Conservation (phyloP, 108 stramenopile species). For the Nitzschia inconspicua region DNA sequence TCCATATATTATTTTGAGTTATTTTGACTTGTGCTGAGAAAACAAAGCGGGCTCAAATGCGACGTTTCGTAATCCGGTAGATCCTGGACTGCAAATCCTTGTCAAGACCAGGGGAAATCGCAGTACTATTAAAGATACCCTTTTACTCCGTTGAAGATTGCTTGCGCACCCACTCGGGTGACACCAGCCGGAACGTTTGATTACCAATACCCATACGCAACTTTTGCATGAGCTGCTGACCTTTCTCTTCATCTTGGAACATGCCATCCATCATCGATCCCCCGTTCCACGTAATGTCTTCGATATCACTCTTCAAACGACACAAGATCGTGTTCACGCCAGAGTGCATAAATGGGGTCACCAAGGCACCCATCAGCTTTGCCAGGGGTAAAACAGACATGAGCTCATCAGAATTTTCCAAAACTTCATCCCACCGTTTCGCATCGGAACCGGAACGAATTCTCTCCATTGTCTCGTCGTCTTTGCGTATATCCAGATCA, state of each 20-base stretch:
- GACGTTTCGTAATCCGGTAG: no score
- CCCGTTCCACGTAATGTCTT: not conserved
- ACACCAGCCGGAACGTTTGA: constrained; percentile 14
- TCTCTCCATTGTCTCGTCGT: no score
- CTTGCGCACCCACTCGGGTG: constrained; percentile 25
- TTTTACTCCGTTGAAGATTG: no score
- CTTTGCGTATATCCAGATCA: constrained; percentile 1
- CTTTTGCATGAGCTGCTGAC: not conserved
- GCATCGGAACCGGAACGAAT: constrained; percentile 1
- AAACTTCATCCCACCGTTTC: constrained; percentile 32
- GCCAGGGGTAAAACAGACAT: constrained; percentile 47
- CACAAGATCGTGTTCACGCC: constrained; percentile 63
- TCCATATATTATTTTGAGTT: no score
- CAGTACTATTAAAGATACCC: no score
- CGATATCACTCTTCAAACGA: constrained; percentile 29
- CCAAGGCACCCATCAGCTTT: constrained; percentile 47
- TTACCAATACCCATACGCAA: not conserved
- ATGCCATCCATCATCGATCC: not conserved
- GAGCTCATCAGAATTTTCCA: constrained; percentile 15
- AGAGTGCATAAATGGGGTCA: constrained; percentile 46
- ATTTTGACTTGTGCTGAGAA: no score
- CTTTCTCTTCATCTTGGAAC: constrained; percentile 2
- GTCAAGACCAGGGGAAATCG: no score
- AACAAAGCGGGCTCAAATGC: no score
- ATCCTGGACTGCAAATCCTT: no score